phyloP scores from a whole-genome alignment of 176 grass and related monocot species.

The Zoysia japonica region DNA sequence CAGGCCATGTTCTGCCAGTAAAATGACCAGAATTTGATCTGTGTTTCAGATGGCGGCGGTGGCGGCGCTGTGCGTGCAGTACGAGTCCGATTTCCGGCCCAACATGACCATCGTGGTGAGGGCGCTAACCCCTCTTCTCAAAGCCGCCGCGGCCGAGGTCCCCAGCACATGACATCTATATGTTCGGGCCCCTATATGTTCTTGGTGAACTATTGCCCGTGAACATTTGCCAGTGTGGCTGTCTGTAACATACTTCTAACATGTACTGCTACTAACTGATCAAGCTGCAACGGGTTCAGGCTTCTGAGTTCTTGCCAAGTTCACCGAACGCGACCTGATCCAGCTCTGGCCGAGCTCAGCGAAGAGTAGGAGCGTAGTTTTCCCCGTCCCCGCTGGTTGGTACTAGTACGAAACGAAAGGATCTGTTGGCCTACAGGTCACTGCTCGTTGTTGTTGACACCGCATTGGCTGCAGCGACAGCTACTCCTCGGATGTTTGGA shows the following conservation, averaged over 20 bases:
- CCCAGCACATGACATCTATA: conserved; percentile 1
- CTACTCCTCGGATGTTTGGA: not conserved
- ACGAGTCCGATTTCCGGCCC: conserved; percentile 59
- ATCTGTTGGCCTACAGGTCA: not conserved
- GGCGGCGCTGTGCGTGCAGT: conserved; percentile 60
- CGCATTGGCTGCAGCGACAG: not conserved
- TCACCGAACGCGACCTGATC: not conserved
- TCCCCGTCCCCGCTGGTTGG: not conserved
- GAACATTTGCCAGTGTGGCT: not conserved
- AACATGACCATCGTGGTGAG: conserved; percentile 79
- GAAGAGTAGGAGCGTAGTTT: not conserved
- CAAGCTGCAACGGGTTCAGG: conserved; percentile 10
- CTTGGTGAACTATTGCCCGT: not conserved
- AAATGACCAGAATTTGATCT: not conserved
- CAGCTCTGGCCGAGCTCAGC: too few species aligned
- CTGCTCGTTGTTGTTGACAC: conserved; percentile 16
- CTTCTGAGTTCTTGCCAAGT: not conserved
- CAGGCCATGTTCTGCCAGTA: not conserved
- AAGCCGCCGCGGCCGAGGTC: not conserved
- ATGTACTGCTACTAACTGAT: not conserved
- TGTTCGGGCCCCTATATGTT: not conserved
- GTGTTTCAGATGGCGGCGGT: conserved; percentile 56
- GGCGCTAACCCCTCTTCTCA: conserved; percentile 62
- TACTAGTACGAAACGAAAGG: conserved; percentile 5
- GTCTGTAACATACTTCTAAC: not conserved